Conservation (phyloP, 176 grass and related monocot genomes). For the Hsuehochloa calcarea region DNA sequence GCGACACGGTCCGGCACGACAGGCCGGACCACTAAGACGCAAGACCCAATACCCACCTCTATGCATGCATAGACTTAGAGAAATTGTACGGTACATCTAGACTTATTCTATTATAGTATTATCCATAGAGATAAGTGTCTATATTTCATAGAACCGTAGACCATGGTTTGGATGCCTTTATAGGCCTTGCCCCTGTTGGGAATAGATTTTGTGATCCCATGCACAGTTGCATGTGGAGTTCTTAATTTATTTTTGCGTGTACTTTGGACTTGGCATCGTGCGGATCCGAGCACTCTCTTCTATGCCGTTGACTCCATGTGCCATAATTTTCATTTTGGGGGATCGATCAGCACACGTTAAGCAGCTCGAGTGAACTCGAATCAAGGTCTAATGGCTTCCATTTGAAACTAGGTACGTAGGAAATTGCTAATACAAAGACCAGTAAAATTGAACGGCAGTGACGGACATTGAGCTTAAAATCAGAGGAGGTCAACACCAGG, state of each 20-base stretch:
- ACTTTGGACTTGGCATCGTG: slow-evolving; percentile 17
- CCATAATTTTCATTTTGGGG: neutral
- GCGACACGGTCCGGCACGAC: no score
- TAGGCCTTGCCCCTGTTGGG: neutral
- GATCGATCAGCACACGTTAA: neutral
- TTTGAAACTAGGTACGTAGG: neutral
- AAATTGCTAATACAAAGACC: neutral
- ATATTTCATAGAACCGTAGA: neutral
- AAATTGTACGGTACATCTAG: no score
- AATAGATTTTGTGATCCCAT: slow-evolving; percentile 29
- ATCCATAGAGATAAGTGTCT: no score
- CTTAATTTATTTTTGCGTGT: slow-evolving; percentile 14
- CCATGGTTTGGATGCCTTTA: neutral
- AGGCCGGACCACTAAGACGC: no score
- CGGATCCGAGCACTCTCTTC: slow-evolving; percentile 39
- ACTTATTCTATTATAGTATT: no score
- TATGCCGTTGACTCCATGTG: slow-evolving; percentile 17
- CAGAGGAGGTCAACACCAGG: no score
- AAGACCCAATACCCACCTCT: no score
- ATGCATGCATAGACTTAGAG: no score
- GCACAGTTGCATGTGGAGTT: neutral
- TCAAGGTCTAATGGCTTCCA: neutral
- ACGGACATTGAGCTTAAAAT: no score
- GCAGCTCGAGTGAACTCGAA: neutral
- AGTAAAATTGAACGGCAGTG: neutral